These are phyloP conservation scores for Lepraria neglecta DNA, from an alignment of 495 filamentous ascomycete genomes.

Conservation along the genomic window DNA sequence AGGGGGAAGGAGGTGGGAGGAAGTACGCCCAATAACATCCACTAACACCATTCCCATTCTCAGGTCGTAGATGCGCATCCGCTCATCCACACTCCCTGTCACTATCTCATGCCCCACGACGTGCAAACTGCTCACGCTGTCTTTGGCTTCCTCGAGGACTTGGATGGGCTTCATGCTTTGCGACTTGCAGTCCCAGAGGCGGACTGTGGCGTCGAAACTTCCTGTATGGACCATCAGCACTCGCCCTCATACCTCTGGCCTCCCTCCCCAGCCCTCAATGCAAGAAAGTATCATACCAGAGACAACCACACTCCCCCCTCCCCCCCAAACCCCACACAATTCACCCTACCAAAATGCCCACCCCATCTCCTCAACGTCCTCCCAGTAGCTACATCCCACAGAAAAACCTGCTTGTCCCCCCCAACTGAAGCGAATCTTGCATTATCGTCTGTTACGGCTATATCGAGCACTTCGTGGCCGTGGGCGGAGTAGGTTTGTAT, in stretches of 20 bases:
- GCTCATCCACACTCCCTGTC: constrained; percentile 79
- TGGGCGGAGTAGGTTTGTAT: constrained; percentile 86
- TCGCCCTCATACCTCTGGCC: neutral
- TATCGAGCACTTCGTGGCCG: constrained; percentile 80
- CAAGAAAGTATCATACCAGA: neutral
- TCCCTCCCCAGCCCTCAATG: neutral
- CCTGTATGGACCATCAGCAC: constrained; percentile 36
- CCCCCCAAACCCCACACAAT: constrained; percentile 71
- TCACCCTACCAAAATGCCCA: constrained; percentile 67
- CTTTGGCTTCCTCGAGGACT: constrained; percentile 68
- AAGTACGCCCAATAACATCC: constrained; percentile 62
- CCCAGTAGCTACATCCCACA: constrained; percentile 86
- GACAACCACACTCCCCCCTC: constrained; percentile 63
- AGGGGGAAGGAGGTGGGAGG: constrained; percentile 20
- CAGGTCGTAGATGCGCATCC: constrained; percentile 80
- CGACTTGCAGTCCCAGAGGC: constrained; percentile 74
- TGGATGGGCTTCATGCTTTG: constrained; percentile 65
- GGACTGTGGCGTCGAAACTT: constrained; percentile 74
- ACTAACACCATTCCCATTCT: constrained; percentile 66
- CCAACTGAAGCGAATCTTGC: constrained; percentile 72
- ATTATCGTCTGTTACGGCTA: constrained; percentile 71
- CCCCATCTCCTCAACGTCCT: constrained; percentile 66
- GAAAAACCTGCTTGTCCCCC: constrained; percentile 81
- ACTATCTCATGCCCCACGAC: constrained; percentile 53
- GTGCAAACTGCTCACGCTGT: constrained; percentile 57